These are phyloP conservation scores for Lobosporangium transversale DNA, from an alignment of 192 early-diverging fungal genomes.

Conservation along the genomic window DNA sequence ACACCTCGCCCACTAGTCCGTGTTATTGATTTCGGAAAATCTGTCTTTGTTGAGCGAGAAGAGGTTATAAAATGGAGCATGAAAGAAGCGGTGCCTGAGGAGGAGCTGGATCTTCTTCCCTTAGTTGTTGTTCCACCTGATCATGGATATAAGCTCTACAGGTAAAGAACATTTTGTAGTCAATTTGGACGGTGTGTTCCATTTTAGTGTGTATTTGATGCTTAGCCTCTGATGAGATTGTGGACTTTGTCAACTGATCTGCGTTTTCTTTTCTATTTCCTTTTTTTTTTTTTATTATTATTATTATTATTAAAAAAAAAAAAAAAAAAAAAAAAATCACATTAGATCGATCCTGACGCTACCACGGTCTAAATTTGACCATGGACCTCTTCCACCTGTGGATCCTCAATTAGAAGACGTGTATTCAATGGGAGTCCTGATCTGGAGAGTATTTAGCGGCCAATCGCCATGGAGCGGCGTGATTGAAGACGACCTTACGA, in stretches of 20 bases:
- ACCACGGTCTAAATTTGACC: conserved; percentile 59
- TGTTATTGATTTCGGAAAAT: conserved; percentile 72
- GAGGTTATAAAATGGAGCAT: conserved; percentile 57
- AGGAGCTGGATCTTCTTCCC: conserved; percentile 58
- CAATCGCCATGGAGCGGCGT: conserved; percentile 70
- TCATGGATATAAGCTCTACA: conserved; percentile 68
- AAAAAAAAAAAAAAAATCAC: not conserved
- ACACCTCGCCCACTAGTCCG: conserved; percentile 54
- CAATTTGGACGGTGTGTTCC: too few relatives aligned
- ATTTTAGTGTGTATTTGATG: too few relatives aligned
- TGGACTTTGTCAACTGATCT: not conserved
- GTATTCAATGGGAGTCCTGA: conserved; percentile 65
- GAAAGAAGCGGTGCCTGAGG: conserved; percentile 38
- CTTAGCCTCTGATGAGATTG: too few relatives aligned
- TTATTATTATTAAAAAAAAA: not conserved
- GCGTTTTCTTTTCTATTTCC: not conserved
- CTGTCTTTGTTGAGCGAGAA: conserved; percentile 59
- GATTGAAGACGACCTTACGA: conserved; percentile 67
- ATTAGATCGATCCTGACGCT: conserved; percentile 64
- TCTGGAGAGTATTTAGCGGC: conserved; percentile 69
- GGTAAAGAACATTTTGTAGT: conserved; percentile 17
- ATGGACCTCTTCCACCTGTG: conserved; percentile 52
- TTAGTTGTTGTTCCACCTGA: conserved; percentile 63
- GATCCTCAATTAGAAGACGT: conserved; percentile 64
- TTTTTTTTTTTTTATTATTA: conserved; percentile 1